Evolutionary conservation across 2,329 filamentous ascomycete genomes (phyloP).

Genomic region (Pseudocercospora pini-densiflorae): DNA sequence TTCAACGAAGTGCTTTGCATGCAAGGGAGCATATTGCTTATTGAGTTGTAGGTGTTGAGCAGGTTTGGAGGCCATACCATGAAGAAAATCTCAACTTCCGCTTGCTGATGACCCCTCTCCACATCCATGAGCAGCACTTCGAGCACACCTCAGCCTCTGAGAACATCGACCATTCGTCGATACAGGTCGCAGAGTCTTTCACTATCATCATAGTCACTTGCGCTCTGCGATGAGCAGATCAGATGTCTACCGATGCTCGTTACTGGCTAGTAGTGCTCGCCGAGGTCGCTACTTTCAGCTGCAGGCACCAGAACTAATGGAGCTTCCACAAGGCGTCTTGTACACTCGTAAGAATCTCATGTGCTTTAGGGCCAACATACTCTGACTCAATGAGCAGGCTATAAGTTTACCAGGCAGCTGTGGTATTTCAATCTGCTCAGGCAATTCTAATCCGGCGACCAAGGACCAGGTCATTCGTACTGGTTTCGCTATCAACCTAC

Average conservation of each 20-base stretch:
- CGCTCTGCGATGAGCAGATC: background rate
- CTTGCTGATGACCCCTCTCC: background rate
- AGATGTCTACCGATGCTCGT: background rate
- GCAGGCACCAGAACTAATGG: constrained; percentile 2
- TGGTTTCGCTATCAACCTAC: background rate
- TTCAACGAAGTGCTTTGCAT: background rate
- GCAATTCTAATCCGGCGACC: background rate
- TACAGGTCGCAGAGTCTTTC: background rate
- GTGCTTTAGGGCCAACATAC: background rate
- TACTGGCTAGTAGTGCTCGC: background rate
- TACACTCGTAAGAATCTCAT: background rate
- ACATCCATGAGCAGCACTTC: background rate
- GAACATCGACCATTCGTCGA: background rate
- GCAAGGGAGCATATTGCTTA: background rate
- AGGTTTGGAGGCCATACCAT: background rate
- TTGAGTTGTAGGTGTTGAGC: background rate
- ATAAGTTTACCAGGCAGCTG: background rate
- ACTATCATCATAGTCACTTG: background rate
- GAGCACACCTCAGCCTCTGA: background rate
- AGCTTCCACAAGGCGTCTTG: background rate
- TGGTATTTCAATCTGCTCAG: background rate
- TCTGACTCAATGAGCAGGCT: background rate
- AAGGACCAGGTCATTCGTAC: background rate
- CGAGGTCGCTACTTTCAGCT: constrained; percentile 2
- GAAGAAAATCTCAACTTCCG: background rate